A percentile compares a stretch with the other conserved stretches of the same genome.
These are phyloP conservation scores for Penicillium argentinense DNA, from an alignment of 495 filamentous ascomycete genomes.

Conservation along the genomic window DNA sequence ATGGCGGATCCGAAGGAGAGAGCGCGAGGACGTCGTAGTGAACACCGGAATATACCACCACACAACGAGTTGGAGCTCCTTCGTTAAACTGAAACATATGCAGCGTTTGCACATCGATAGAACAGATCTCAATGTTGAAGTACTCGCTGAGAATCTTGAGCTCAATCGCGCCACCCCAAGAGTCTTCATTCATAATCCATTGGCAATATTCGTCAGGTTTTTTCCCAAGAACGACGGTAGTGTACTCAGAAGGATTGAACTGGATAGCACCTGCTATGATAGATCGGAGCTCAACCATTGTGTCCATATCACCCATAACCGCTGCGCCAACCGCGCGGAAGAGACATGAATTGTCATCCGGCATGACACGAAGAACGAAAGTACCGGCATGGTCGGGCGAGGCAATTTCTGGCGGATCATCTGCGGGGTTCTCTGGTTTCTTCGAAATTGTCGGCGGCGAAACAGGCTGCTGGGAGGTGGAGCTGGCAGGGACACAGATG, in stretches of 20 bases:
- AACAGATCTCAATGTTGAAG: conserved; percentile 84
- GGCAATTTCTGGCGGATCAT: conserved; percentile 70
- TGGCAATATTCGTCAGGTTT: conserved; percentile 73
- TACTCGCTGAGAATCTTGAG: conserved; percentile 80
- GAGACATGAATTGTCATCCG: conserved; percentile 93
- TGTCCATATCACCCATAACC: conserved; percentile 67
- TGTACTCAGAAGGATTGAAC: conserved; percentile 67
- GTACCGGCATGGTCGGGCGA: conserved; percentile 61
- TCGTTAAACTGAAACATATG: conserved; percentile 81
- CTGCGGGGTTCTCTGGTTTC: conserved; percentile 18
- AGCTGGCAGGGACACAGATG: conserved; percentile 16
- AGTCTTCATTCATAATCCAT: conserved; percentile 78
- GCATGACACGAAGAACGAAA: conserved; percentile 88
- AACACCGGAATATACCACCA: conserved; percentile 90
- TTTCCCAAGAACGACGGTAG: conserved; percentile 72
- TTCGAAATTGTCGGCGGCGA: conserved; percentile 20
- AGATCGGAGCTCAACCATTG: conserved; percentile 76
- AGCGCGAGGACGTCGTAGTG: conserved; percentile 94
- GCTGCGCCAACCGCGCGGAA: conserved; percentile 86
- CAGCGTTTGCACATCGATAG: conserved; percentile 72
- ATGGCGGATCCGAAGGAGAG: conserved; percentile 60
- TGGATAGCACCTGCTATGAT: conserved; percentile 81
- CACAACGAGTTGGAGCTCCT: conserved; percentile 63
- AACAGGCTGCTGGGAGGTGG: conserved; percentile 19
- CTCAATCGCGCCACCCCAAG: conserved; percentile 94